Conservation (phyloP, 208 protist genomes). For the Crithidia fasciculata region DNA sequence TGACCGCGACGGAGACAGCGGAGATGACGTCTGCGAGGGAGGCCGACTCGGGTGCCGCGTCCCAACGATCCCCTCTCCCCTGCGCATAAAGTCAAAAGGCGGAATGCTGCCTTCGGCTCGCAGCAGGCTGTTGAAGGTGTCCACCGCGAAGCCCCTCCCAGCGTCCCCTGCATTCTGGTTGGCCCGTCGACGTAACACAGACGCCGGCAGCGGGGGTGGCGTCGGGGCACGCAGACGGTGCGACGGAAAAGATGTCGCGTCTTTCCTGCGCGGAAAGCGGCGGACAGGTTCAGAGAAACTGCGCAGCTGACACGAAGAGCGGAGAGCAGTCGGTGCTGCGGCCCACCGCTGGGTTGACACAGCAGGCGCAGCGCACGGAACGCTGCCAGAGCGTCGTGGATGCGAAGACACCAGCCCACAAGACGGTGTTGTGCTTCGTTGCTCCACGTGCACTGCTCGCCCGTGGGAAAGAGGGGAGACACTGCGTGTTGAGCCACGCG, state of each 20-base stretch:
- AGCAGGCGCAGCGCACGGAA: background rate
- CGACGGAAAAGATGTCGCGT: background rate
- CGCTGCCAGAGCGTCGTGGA: background rate
- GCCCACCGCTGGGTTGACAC: background rate
- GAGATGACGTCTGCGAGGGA: background rate
- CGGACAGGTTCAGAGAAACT: constrained; percentile 1
- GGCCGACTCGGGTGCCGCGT: constrained; percentile 10
- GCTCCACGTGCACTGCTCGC: background rate
- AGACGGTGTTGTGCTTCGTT: background rate
- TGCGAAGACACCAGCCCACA: background rate
- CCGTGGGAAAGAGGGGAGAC: background rate
- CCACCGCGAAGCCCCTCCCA: constrained; percentile 11
- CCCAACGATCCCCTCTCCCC: constrained; percentile 7
- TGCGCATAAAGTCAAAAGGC: constrained; percentile 15
- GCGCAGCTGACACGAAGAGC: constrained; percentile 8
- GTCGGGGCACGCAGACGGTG: background rate
- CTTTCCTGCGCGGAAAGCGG: background rate
- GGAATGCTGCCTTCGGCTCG: constrained; percentile 3
- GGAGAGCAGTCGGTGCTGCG: too few relatives aligned
- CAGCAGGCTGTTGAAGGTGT: constrained; percentile 36
- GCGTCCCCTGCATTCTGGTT: background rate
- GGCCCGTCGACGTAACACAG: background rate
- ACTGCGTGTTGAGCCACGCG: background rate
- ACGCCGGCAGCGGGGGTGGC: background rate
- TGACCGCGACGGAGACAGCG: constrained; percentile 8